These are phyloP conservation scores for Alternaria sp. DNA, from an alignment of 2,329 filamentous ascomycete species.

Conservation along the genomic window DNA sequence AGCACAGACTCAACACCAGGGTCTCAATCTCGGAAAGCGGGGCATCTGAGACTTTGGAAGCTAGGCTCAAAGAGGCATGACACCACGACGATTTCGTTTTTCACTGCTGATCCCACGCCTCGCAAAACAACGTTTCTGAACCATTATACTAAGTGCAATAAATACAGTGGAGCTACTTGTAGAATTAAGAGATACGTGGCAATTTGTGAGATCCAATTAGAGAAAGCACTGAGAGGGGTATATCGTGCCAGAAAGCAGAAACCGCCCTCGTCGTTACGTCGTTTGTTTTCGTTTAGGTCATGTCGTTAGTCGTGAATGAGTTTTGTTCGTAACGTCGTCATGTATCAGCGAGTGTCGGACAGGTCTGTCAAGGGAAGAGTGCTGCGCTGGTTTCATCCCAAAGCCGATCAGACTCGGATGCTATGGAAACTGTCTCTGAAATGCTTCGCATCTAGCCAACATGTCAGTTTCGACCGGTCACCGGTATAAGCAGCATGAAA, in stretches of 20 bases:
- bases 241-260: constrained; percentile 44
- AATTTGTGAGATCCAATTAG: constrained; percentile 17
- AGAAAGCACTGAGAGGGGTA: constrained; percentile 40
- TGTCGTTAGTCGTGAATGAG: constrained; percentile 36
- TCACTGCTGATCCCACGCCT: not conserved
- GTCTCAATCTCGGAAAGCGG: constrained; percentile 15
- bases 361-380: not conserved
- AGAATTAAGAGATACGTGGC: constrained; percentile 9
- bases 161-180: constrained; percentile 2
- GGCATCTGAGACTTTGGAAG: constrained; percentile 13
- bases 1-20: constrained; percentile 28
- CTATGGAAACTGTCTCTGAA: constrained; percentile 46
- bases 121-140: constrained; percentile 1
- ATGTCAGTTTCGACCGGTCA: not conserved
- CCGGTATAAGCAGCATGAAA: too few relatives aligned
- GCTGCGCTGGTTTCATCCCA: not conserved
- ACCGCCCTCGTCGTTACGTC: constrained; percentile 35
- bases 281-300: constrained; percentile 19
- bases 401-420: constrained; percentile 27
- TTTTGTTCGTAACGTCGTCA: constrained; percentile 24
- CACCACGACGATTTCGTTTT: constrained; percentile 10
- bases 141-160: constrained; percentile 3
- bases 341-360: not conserved
- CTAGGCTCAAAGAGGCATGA: constrained; percentile 14
- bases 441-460: constrained; percentile 34